Percentiles rank a stretch among this genome's conserved stretches.
These are phyloP conservation scores for Erysimum cheiri DNA, from an alignment of 441 rosid genomes.

Conservation along the genomic window DNA sequence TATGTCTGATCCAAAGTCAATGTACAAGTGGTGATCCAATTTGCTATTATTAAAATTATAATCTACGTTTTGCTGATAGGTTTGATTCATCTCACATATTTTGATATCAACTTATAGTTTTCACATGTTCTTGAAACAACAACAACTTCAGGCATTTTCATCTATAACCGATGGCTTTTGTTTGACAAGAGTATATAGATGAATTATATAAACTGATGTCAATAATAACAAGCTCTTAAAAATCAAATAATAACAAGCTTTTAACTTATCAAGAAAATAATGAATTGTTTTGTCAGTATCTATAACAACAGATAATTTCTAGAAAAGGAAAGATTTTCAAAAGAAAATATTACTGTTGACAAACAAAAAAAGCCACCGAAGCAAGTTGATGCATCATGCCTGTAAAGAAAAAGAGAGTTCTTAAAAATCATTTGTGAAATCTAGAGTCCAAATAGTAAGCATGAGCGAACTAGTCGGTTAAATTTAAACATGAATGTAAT, in stretches of 20 bases:
- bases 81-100: conserved; percentile 13
- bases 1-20: conserved; percentile 26
- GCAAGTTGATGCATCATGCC: conserved; percentile 11
- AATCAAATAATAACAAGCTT: neutral
- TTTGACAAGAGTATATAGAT: neutral
- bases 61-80: neutral
- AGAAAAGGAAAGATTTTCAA: neutral
- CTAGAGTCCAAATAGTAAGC: neutral
- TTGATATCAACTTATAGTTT: neutral
- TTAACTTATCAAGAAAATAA: neutral
- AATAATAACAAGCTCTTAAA: too few relatives aligned
- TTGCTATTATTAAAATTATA: conserved; percentile 3
- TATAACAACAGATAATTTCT: neutral
- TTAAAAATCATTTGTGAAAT: neutral
- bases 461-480: neutral
- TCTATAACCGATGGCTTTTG: neutral
- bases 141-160: neutral
- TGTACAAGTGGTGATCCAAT: conserved; percentile 33
- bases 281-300: neutral
- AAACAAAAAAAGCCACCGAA: neutral
- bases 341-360: neutral
- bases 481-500: neutral
- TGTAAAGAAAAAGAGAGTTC: neutral
- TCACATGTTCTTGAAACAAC: conserved; percentile 4
- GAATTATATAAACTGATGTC: neutral